Percentiles rank a stretch among this genome's conserved stretches.
These are phyloP conservation scores for Pichia occidentalis DNA, from an alignment of 805 yeast genomes.

Conservation along the genomic window DNA sequence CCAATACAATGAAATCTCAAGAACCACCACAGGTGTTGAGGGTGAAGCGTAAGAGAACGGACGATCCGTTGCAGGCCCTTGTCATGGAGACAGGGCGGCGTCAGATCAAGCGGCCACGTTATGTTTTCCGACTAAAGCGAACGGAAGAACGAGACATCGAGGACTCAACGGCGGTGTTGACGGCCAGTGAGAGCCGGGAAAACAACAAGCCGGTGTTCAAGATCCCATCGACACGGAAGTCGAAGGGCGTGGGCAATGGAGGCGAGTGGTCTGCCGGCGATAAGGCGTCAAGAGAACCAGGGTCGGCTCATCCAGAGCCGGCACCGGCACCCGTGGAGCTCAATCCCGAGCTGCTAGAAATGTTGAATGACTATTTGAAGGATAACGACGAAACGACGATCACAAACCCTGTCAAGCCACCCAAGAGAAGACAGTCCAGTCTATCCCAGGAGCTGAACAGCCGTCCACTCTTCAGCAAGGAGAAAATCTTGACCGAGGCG, in stretches of 20 bases:
- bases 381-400: slow-evolving; percentile 25
- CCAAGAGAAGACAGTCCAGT: slow-evolving; percentile 27
- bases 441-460: slow-evolving; percentile 17
- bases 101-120: slow-evolving; percentile 22
- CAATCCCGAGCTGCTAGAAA: slow-evolving; percentile 63
- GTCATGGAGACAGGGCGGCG: slow-evolving; percentile 34
- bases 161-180: slow-evolving; percentile 19
- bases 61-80: slow-evolving; percentile 84
- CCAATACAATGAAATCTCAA: slow-evolving; percentile 6
- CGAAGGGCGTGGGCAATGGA: slow-evolving; percentile 9
- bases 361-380: slow-evolving; percentile 58
- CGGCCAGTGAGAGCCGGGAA: slow-evolving; percentile 9
- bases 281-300: background rate
- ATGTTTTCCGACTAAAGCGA: slow-evolving; percentile 41
- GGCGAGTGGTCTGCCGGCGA: background rate
- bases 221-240: slow-evolving; percentile 15
- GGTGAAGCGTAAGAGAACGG: slow-evolving; percentile 79
- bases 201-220: slow-evolving; percentile 20
- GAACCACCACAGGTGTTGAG: slow-evolving; percentile 59
- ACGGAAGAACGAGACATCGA: slow-evolving; percentile 34
- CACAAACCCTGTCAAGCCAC: slow-evolving; percentile 19
- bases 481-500: background rate
- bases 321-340: slow-evolving; percentile 27
- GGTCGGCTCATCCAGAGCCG: background rate
- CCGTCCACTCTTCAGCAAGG: slow-evolving; percentile 15